A percentile compares a stretch with the other conserved stretches of the same genome.
Evolutionary conservation across 371 early-diverging fungal species (phyloP).

Genomic region (Mucor indicus): DNA sequence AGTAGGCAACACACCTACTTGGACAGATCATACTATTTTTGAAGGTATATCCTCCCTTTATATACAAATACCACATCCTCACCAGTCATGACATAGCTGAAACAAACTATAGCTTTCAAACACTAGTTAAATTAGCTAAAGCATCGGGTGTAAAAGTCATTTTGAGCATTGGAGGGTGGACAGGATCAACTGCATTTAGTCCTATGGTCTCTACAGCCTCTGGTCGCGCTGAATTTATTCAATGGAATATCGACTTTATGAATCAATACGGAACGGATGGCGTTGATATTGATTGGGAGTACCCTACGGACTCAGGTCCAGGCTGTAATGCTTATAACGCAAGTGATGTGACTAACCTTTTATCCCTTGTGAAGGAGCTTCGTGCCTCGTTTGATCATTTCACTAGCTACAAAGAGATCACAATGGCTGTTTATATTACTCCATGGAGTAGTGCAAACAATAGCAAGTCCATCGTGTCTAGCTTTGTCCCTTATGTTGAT

Average conservation of each 20-base stretch:
- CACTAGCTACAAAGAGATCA: constrained; percentile 54
- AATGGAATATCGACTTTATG: constrained; percentile 37
- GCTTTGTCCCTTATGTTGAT: constrained; percentile 58
- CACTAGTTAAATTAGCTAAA: constrained; percentile 32
- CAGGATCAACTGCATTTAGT: constrained; percentile 52
- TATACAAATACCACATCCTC: too few species aligned
- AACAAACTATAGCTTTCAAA: constrained; percentile 1
- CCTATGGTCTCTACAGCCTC: constrained; percentile 39
- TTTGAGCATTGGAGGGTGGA: constrained; percentile 68
- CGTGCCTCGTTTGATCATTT: constrained; percentile 51
- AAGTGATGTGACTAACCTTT: constrained; percentile 40
- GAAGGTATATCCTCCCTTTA: constrained; percentile 4
- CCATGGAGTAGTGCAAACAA: constrained; percentile 46
- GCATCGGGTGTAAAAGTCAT: constrained; percentile 48
- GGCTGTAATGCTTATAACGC: constrained; percentile 49
- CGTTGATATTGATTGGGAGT: constrained; percentile 42
- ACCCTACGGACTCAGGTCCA: constrained; percentile 49
- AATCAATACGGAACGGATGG: constrained; percentile 50
- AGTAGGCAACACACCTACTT: constrained; percentile 22
- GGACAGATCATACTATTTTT: constrained; percentile 6
- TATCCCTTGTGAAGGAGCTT: constrained; percentile 58
- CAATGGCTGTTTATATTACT: constrained; percentile 62
- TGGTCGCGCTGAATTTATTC: constrained; percentile 45
- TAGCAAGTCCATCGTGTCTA: constrained; percentile 55
- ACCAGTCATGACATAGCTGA: too few species aligned